Base-by-base conservation (phyloP, 345 rosid genomes). In the Mercurialis annua region DNA sequence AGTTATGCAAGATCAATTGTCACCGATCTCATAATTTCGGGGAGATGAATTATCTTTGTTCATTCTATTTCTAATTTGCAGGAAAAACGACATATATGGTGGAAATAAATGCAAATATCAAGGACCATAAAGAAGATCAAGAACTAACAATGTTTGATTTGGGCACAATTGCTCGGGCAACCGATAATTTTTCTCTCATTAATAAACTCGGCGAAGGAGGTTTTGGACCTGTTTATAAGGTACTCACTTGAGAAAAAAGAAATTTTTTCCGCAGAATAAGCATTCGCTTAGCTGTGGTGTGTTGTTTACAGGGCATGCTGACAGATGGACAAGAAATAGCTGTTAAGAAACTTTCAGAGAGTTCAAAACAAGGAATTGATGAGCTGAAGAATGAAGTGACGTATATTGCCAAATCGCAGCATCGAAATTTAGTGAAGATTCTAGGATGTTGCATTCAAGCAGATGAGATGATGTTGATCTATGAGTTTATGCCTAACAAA, bases 151-250 rank as follows among this genome's bases (percentile, higher is more conserved):
- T 55, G n/a, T 55, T 55, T 27, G 59, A 55, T 55, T 55, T 55
- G 4, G 36, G 10, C 21, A 55, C 59, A 6, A 55, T 55, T 55
- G 18, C 20, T 31, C 14, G 20, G 16, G 67, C 85, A 30, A 73
- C 78, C 4, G 0, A 67, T 1, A 34, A 65, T 20, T 79, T 75
- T 15, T 69, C 67, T 1, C 5, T 6, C 0, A 21, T 11, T 9
- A 75, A 66, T 23, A 64, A 72, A 53, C 75, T 75, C 10, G 77
- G 80, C 33, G 67, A 72, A 40, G 77, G 82, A 51, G 77, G 82
- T 18, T 79, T 72, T 61, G 80, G 82, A 59, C 64, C 56, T 57
- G 64, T 62, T 0, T 70, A 42, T 33, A 70, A 62, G 73, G 68
- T 70, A 12, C 49, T 4, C 26, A 43, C 27, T 26, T 14, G 27